These are phyloP conservation scores for Malassezia brasiliensis DNA, from an alignment of 1,284 basidiomycete genomes.

Conservation along the genomic window DNA sequence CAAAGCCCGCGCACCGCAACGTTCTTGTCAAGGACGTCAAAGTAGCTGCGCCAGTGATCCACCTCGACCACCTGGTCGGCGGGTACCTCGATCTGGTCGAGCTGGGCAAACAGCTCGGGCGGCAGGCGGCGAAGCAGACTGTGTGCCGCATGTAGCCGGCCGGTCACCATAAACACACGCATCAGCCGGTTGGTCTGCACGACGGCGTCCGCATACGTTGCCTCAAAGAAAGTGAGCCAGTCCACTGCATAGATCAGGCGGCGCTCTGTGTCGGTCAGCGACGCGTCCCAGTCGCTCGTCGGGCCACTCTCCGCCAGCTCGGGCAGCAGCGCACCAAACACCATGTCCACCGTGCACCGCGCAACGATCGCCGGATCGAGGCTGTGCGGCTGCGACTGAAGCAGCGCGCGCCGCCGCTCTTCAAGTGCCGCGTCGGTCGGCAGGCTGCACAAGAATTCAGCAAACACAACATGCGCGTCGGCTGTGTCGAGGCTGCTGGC, in stretches of 20 bases:
- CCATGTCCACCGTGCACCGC: slow-evolving; percentile 64
- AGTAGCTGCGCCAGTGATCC: slow-evolving; percentile 39
- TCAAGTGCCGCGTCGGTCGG: slow-evolving; percentile 61
- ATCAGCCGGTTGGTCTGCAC: slow-evolving; percentile 38
- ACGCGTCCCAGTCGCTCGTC: slow-evolving; percentile 8
- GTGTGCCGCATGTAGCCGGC: slow-evolving; percentile 38
- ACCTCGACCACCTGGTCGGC: slow-evolving; percentile 34
- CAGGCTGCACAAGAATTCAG: slow-evolving; percentile 66
- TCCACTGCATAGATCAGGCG: slow-evolving; percentile 76
- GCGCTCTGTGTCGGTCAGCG: slow-evolving; percentile 23
- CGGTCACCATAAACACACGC: slow-evolving; percentile 33
- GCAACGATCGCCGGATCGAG: slow-evolving; percentile 76
- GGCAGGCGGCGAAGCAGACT: slow-evolving; percentile 34
- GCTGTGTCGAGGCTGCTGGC: slow-evolving; percentile 75
- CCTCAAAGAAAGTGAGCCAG: slow-evolving; percentile 69
- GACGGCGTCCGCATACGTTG: slow-evolving; percentile 41
- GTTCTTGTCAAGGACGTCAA: slow-evolving; percentile 33
- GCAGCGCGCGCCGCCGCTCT: slow-evolving; percentile 65
- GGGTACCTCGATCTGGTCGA: slow-evolving; percentile 18
- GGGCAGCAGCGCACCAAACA: slow-evolving; percentile 55
- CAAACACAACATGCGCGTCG: slow-evolving; percentile 83
- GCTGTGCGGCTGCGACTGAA: slow-evolving; percentile 69
- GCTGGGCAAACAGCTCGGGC: slow-evolving; percentile 23
- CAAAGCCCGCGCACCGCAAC: slow-evolving; percentile 32
- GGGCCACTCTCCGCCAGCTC: neutral